Evolutionary conservation across 2,329 filamentous ascomycete genomes (phyloP).

Genomic region (Arthrobotrys musiformis): DNA sequence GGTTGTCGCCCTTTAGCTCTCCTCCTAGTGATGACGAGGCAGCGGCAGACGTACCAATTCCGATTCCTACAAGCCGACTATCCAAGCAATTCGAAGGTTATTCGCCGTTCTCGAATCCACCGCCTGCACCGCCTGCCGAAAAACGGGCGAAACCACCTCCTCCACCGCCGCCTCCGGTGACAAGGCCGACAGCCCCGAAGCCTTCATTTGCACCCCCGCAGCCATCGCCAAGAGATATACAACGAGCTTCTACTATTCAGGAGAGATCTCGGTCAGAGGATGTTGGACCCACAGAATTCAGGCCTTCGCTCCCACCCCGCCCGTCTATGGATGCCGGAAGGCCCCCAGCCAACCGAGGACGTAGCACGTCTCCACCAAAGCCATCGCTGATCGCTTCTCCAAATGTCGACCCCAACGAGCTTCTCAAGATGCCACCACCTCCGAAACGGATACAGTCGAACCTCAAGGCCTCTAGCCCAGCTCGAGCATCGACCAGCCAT

Average conservation of each 20-base stretch:
- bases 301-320: slow-evolving; percentile 49
- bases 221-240: slow-evolving; percentile 24
- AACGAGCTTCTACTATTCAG: background rate
- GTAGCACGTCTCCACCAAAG: slow-evolving; percentile 58
- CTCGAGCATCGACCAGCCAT: slow-evolving; percentile 30
- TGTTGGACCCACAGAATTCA: slow-evolving; percentile 4
- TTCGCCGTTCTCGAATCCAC: slow-evolving; percentile 50
- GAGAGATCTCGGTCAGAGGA: slow-evolving; percentile 46
- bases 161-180: slow-evolving; percentile 59
- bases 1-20: slow-evolving; percentile 59
- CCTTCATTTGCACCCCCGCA: slow-evolving; percentile 31
- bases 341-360: slow-evolving; percentile 53
- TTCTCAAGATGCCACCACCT: slow-evolving; percentile 58
- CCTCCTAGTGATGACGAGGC: slow-evolving; percentile 59
- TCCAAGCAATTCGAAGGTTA: slow-evolving; percentile 51
- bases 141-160: slow-evolving; percentile 50
- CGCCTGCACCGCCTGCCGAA: slow-evolving; percentile 44
- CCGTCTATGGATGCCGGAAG: slow-evolving; percentile 39
- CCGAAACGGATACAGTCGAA: slow-evolving; percentile 56
- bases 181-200: slow-evolving; percentile 60
- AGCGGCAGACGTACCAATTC: slow-evolving; percentile 38
- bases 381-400: slow-evolving; percentile 44
- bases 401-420: slow-evolving; percentile 44
- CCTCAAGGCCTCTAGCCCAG: slow-evolving; percentile 40
- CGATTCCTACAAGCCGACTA: slow-evolving; percentile 31